Evolutionary conservation across 257 asterid genomes (phyloP).

Genomic region (Eustoma russellianum): DNA sequence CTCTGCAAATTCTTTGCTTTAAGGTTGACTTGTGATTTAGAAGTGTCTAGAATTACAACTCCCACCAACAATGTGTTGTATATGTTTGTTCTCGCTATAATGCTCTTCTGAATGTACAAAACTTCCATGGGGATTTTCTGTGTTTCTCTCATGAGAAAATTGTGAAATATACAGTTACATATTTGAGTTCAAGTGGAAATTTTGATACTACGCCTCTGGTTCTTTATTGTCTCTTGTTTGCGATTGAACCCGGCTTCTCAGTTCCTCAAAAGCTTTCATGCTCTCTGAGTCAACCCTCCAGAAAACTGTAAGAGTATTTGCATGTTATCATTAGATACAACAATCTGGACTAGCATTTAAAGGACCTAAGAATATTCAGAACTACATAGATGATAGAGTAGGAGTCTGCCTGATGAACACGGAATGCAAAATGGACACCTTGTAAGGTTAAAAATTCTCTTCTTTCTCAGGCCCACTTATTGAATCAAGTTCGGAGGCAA

Average conservation of each 20-base stretch:
- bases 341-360: background rate
- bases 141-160: conserved; percentile 7
- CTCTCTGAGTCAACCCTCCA: conserved; percentile 98
- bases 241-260: conserved; percentile 59
- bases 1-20: too few relatives aligned
- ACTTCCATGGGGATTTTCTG: background rate
- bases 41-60: conserved; percentile 3
- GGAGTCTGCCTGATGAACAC: conserved; percentile 82
- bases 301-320: conserved; percentile 56
- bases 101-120: conserved; percentile 2
- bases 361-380: too few relatives aligned
- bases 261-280: conserved; percentile 95
- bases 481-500: conserved; percentile 76
- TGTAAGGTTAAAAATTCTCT: conserved; percentile 83
- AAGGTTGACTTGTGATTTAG: background rate
- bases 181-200: conserved; percentile 1
- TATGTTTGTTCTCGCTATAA: conserved; percentile 1
- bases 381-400: background rate
- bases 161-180: conserved; percentile 31
- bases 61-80: background rate
- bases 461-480: conserved; percentile 77
- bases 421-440: conserved; percentile 95
- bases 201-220: conserved; percentile 28
- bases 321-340: too few relatives aligned
- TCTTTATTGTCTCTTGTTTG: conserved; percentile 40